These are phyloP conservation scores for Fusarium siculi DNA, from an alignment of 2,329 filamentous ascomycete genomes.

Conservation along the genomic window DNA sequence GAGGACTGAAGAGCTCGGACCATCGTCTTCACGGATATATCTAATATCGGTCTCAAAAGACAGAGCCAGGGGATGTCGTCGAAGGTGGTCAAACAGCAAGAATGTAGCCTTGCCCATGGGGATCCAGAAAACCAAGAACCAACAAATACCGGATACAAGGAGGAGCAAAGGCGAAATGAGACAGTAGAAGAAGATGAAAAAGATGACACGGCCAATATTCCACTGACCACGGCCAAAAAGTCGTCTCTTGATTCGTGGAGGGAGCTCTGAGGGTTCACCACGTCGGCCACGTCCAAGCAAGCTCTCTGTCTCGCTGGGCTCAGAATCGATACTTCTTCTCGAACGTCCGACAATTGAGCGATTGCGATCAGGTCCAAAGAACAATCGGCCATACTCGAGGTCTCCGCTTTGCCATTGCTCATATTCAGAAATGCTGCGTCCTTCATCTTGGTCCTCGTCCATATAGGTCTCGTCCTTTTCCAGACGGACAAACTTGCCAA, in stretches of 20 bases:
- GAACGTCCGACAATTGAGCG: slow-evolving; percentile 87
- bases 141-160: slow-evolving; percentile 87
- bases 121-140: slow-evolving; percentile 97
- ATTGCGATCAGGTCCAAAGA: slow-evolving; percentile 86
- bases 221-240: slow-evolving; percentile 96
- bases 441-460: slow-evolving; percentile 94
- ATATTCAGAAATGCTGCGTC: slow-evolving; percentile 96
- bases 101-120: slow-evolving; percentile 97
- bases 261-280: slow-evolving; percentile 58
- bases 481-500: slow-evolving; percentile 93
- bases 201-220: slow-evolving; percentile 93
- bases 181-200: slow-evolving; percentile 96
- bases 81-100: slow-evolving; percentile 88
- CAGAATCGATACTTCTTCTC: slow-evolving; percentile 88
- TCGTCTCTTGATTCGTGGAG: slow-evolving; percentile 74
- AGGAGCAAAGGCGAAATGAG: slow-evolving; percentile 88
- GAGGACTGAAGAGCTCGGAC: slow-evolving; percentile 84
- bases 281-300: slow-evolving; percentile 74
- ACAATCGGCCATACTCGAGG: slow-evolving; percentile 92
- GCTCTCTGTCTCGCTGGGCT: slow-evolving; percentile 86
- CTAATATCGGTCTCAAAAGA: slow-evolving; percentile 90
- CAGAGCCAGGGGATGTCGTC: slow-evolving; percentile 89
- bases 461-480: slow-evolving; percentile 94
- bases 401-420: slow-evolving; percentile 99
- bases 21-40: slow-evolving; percentile 76